Conservation (phyloP, 106 monocot species). For the Gastrodia elata region DNA sequence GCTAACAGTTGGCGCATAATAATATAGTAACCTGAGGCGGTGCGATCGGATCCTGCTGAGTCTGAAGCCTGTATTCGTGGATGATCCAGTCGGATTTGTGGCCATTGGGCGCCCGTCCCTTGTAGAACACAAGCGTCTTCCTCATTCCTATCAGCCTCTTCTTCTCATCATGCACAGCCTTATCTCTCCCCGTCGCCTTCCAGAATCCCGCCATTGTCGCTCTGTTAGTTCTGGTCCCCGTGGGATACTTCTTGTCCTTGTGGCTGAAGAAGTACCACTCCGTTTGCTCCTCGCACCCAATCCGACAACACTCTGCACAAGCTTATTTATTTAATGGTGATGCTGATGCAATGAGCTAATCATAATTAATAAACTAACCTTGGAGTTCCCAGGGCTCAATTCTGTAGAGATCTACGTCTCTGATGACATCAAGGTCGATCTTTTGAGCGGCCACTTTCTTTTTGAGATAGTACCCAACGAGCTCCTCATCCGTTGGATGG, state of each 20-base stretch:
- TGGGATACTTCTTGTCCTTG: constrained; percentile 96
- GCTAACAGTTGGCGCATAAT: too few species aligned
- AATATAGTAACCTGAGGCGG: constrained; percentile 45
- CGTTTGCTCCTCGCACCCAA: constrained; percentile 58
- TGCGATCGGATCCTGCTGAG: constrained; percentile 54
- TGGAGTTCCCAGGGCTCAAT: constrained; percentile 23
- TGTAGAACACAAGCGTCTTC: constrained; percentile 82
- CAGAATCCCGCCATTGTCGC: constrained; percentile 82
- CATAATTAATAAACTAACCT: constrained; percentile 7
- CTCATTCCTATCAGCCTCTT: constrained; percentile 76
- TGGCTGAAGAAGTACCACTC: constrained; percentile 99
- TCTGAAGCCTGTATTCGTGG: constrained; percentile 76
- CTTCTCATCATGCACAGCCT: constrained; percentile 53
- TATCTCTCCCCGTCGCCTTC: constrained; percentile 88
- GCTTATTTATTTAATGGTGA: too few species aligned
- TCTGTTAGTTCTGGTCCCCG: constrained; percentile 80
- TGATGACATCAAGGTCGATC: constrained; percentile 56
- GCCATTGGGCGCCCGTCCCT: constrained; percentile 77
- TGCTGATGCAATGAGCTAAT: too few species aligned
- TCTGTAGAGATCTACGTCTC: constrained; percentile 37
- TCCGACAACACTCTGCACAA: constrained; percentile 36
- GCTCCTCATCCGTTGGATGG: constrained; percentile 57
- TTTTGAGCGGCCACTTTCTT: constrained; percentile 59
- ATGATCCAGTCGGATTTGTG: constrained; percentile 85
- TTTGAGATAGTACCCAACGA: constrained; percentile 51